Base-by-base conservation (phyloP, 148 eudicot genomes). In the Spergularia marina region DNA sequence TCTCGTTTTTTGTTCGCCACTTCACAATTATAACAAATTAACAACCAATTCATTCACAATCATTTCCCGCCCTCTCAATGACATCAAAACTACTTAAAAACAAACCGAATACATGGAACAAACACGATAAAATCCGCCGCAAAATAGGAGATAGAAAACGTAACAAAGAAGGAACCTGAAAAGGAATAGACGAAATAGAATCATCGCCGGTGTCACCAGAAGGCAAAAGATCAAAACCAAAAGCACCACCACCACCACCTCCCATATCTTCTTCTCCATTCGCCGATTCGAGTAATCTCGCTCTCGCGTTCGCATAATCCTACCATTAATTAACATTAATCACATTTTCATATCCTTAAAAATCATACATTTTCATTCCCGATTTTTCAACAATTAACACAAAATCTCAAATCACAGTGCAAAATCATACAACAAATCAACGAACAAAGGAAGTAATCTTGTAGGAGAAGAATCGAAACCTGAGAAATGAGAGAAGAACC, bases 201-300 rank as follows among this genome's bases (percentile, higher is more conserved):
- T 81, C 87, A 36, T 91, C 92, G 65, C 98, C 98, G 17, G 97
- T 79, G 2, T 88, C 79, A 49, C 96, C 98, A 49, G 82, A 79
- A 17, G 86, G 82, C 84, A 88, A 75, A n/a, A 81, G 78, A 85
- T 85, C 90, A 61, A 84, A 79, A 65, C 78, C 78, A 8, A 53
- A 25, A 53, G 58, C 14, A 12, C 57, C 56, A 14, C 47, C 73
- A 14, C 73, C 69, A 23, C 47, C 73, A 14, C 73, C 69, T 60
- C 59, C 30, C n/a, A 73, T 56, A 13, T 49, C 65, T 14, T 71
- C 80, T 70, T 69, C 79, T 41, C 73, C 80, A 61, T 72, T 84
- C 4, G 68, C 62, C 58, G 82, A 75, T 64, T 81, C 84, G 67
- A 83, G 63, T 67, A 79, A 57, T 73, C 86, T 74, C 55, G 82